phyloP scores from a whole-genome alignment of 805 yeast genomes.

The Saccharomycopsis fibuligera region DNA sequence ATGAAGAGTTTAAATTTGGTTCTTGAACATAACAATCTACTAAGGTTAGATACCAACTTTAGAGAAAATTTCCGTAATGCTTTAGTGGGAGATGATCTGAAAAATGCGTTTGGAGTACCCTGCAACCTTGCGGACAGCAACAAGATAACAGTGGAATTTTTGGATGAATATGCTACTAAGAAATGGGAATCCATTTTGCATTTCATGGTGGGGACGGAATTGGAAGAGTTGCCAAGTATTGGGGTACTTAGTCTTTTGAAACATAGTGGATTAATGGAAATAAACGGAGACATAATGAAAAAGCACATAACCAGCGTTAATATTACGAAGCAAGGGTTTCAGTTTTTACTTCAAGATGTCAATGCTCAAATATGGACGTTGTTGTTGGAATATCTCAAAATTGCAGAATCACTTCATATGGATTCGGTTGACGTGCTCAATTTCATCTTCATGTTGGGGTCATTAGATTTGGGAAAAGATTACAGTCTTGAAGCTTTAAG shows the following conservation, averaged over 20 bases:
- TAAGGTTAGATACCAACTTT: slow-evolving; percentile 66
- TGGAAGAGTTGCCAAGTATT: slow-evolving; percentile 61
- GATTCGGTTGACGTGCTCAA: slow-evolving; percentile 94
- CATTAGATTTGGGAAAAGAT: slow-evolving; percentile 84
- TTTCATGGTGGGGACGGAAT: slow-evolving; percentile 93
- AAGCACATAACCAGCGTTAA: slow-evolving; percentile 7
- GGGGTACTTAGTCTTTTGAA: slow-evolving; percentile 72
- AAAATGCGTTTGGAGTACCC: slow-evolving; percentile 72
- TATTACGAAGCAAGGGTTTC: slow-evolving; percentile 91
- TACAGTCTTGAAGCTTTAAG: slow-evolving; percentile 67
- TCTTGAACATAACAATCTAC: slow-evolving; percentile 45
- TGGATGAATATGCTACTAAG: slow-evolving; percentile 73
- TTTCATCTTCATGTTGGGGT: slow-evolving; percentile 89
- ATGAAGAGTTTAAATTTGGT: slow-evolving; percentile 71
- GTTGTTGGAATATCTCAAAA: slow-evolving; percentile 75
- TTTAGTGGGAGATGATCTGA: slow-evolving; percentile 67
- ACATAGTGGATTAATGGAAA: slow-evolving; percentile 86
- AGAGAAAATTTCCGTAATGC: slow-evolving; percentile 73
- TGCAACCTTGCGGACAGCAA: slow-evolving; percentile 42
- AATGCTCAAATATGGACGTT: slow-evolving; percentile 94
- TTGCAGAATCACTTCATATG: slow-evolving; percentile 81
- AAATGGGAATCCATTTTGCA: slow-evolving; percentile 96
- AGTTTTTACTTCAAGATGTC: slow-evolving; percentile 85
- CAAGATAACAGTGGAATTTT: slow-evolving; percentile 53
- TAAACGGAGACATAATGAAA: slow-evolving; percentile 27